Evolutionary conservation across 2,329 filamentous ascomycete genomes (phyloP).

Genomic region (Cadophora luteo-olivacea): DNA sequence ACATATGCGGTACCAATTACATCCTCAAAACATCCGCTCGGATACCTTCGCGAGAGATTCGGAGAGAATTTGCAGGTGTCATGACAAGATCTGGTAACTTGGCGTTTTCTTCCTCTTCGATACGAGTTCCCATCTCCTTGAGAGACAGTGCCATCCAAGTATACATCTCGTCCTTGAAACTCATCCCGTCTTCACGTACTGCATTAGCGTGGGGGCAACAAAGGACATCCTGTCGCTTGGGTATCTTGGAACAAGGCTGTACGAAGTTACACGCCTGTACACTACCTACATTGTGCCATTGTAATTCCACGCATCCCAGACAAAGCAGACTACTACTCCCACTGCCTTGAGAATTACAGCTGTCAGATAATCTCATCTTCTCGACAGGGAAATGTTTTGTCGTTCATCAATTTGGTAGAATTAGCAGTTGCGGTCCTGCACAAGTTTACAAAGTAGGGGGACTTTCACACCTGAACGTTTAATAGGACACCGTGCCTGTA

Average conservation of each 20-base stretch:
- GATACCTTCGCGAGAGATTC: not conserved
- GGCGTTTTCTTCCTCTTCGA: not conserved
- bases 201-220: not conserved
- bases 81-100: not conserved
- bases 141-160: not conserved
- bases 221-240: not conserved
- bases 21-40: not conserved
- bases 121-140: not conserved
- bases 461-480: no score
- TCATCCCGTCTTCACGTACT: not conserved
- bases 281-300: not conserved
- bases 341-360: not conserved
- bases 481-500: no score
- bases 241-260: not conserved
- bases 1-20: not conserved
- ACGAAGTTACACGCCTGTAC: not conserved
- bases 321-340: not conserved
- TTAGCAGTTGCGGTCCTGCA: no score
- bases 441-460: no score
- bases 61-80: not conserved
- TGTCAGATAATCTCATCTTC: not conserved
- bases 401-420: no score
- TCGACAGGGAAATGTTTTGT: no score
- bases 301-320: not conserved
- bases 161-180: not conserved